Base-by-base conservation (phyloP, 257 asterid genomes). In the Cordia subcordata region DNA sequence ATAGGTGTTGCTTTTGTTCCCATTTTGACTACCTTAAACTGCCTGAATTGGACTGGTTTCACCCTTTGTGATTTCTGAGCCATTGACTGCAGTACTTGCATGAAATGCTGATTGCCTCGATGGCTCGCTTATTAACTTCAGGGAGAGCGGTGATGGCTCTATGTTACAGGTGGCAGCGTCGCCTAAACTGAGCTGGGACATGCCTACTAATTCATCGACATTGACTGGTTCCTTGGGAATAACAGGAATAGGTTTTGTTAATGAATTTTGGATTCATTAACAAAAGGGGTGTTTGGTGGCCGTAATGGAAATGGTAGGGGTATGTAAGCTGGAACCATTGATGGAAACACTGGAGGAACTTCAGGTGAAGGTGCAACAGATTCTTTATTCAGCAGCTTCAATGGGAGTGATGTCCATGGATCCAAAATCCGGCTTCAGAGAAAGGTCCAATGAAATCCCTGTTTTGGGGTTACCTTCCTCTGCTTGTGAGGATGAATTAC, bases 141-240 rank as follows among this genome's bases (percentile, higher is more conserved):
- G 68, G 13, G 87, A 84, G 60, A 86, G 78, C 11, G 65, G 63
- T 4, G 81, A 70, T n/a, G 77, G 65, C 55, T 72, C 87, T 12
- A 56, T 39, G 10, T 22, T 59, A 42, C 65, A 50, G 9, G 72
- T 17, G 14, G 66, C 63, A 11, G 60, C 51, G 14, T 70, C 88
- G 20, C 77, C 82, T 55, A 89, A 68, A 72, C 71, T 84, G 62
- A 89, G 79, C 68, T 72, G 84, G 51, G 90, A 81, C 76, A 84
- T 67, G 53, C 85, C 82, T 27, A 75, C 80, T 14, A 83, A 71
- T 38, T 75, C 95, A 21, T 79, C 79, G 19, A 75, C 70, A 39
- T 75, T 77, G 40, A 66, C 73, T 3, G 85, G 79, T 52, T 80
- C 82, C 67, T 75, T 79, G 8, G 65, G 76, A 55, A 60, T 18